Evolutionary conservation across 2,329 filamentous ascomycete genomes (phyloP), one percentile per base, ranked within the genome.

Genomic region (Penicillium glabrum): DNA sequence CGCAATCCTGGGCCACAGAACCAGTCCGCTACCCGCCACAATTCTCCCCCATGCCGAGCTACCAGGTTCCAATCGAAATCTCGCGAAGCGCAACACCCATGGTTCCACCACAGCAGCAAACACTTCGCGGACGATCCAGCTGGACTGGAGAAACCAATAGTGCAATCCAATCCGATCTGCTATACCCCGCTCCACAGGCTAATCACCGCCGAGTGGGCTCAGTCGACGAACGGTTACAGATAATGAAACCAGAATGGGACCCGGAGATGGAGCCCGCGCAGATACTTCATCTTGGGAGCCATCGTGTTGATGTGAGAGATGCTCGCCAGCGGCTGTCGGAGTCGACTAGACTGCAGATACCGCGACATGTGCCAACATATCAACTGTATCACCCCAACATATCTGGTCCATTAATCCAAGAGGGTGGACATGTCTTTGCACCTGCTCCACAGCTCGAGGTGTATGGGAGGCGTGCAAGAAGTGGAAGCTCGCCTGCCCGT

Each of bases 1-100:
- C 69, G 21, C 66, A 70, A 19, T 76, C 73, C 5, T 70, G 72
- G 69, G 65, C 68, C 14, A 75, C 75, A 7, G 75, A 77, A 14
- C 74, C 74, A 10, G 59, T 67, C 10, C 65, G 64, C 14, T 68
- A 68, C 31, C 65, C 69, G 5, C 60, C 67, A 5, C 60, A 61
- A 11, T 64, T 71, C 61, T 66, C 70, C 8, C 67, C 64, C 8
- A 44, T 60, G 8, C 58, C 67, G 6, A 53, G 53, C 27, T 64
- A 60, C 21, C 55, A 64, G 13, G 27, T 23, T 19, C 41, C 29
- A 11, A 11, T 54, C 58, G 10, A 47, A 5, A 53, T 47, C 39
- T 56, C 26, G 16, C 54, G 50, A 29, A 56, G 45, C 24, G 26
- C 59, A 7, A 43, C 61, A 5, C 56, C 59, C 27, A 55, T 54